Percentiles rank a stretch among this genome's conserved stretches.
phyloP scores from a whole-genome alignment of 140 eudicot genomes.

The Anethum foeniculum region DNA sequence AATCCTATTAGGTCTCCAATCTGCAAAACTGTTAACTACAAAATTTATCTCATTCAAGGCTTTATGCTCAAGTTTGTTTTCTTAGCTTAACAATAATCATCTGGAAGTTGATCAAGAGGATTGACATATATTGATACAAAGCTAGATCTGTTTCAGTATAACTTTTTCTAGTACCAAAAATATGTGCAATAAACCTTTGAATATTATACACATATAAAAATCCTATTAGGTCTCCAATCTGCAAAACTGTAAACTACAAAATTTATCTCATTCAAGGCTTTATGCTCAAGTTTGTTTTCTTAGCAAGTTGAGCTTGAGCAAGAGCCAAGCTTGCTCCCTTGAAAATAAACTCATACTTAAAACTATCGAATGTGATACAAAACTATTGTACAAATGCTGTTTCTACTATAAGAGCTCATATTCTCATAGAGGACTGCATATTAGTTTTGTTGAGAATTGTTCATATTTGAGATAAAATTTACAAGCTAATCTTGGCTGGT shows the following conservation, averaged over 20 bases:
- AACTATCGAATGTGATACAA: neutral
- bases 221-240: neutral
- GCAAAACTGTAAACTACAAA: neutral
- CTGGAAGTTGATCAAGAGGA: neutral
- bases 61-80: too few relatives aligned
- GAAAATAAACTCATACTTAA: neutral
- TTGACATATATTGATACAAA: neutral
- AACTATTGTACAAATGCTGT: neutral
- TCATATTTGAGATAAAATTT: neutral
- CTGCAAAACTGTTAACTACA: too few relatives aligned
- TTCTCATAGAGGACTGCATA: neutral
- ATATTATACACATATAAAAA: neutral
- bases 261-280: neutral
- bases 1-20: neutral
- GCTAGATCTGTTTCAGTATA: neutral
- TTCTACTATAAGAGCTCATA: neutral
- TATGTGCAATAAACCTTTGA: neutral
- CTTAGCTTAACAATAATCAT: neutral
- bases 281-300: neutral
- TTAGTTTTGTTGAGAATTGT: neutral
- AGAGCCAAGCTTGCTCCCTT: neutral
- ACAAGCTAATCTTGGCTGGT: neutral
- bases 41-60: too few relatives aligned
- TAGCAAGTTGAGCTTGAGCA: neutral
- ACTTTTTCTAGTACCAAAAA: neutral